phyloP scores from a whole-genome alignment of 805 yeast species.

The Suhomyces prunicola region DNA sequence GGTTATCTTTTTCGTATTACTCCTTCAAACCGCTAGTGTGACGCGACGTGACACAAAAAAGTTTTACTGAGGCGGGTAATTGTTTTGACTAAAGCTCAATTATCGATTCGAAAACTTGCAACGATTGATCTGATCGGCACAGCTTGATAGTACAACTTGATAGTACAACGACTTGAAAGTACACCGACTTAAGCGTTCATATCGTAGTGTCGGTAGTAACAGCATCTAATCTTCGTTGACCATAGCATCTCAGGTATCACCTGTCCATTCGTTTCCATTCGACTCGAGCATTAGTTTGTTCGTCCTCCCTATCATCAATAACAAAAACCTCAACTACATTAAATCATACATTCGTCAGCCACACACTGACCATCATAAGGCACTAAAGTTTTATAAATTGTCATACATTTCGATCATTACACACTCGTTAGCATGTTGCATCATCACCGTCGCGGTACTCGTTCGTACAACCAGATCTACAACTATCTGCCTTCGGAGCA shows the following conservation, averaged over 20 bases:
- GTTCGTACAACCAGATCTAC: not conserved
- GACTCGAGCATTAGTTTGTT: not conserved
- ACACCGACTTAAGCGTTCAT: not conserved
- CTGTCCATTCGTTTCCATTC: not conserved
- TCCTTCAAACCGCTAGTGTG: not conserved
- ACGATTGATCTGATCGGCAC: not conserved
- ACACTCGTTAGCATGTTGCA: not conserved
- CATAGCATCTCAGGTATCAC: not conserved
- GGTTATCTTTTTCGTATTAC: not conserved
- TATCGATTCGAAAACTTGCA: not conserved
- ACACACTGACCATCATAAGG: no score
- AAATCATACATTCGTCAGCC: no score
- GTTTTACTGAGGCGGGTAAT: constrained; percentile 4
- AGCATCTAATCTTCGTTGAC: not conserved
- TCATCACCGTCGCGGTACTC: not conserved
- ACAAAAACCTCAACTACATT: no score
- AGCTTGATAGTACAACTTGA: not conserved
- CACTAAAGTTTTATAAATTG: no score
- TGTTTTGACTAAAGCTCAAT: not conserved
- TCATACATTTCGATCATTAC: not conserved
- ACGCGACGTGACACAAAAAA: constrained; percentile 6
- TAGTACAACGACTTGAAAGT: not conserved
- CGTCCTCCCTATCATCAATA: not conserved
- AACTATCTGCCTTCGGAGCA: not conserved
- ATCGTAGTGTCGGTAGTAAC: not conserved